Base-by-base conservation (phyloP, 345 rosid genomes). In the Dipteronia dyeriana region DNA sequence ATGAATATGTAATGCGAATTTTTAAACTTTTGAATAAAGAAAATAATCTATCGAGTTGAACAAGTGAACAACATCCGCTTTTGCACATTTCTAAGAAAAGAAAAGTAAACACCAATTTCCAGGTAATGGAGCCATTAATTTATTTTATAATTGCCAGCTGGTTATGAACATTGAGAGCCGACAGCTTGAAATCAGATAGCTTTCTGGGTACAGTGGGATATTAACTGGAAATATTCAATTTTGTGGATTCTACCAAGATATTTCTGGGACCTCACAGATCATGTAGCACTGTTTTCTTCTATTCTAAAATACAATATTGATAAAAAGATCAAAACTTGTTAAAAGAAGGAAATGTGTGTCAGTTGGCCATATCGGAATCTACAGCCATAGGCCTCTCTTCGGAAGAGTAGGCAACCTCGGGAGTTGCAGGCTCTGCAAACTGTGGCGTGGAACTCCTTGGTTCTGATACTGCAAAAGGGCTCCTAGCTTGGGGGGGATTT, bases 311-410 rank as follows among this genome's bases (percentile, higher is more conserved):
- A 8, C 56, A 1, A 68, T n/a, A 17, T 4, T 8, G 7, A n/a
- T 11, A 41, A 66, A 11, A 45, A 66, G 16, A 45, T 2, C 3
- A 68, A 7, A 16, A 71, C 34, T 19, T 3, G 31, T 1, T 7
- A 73, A 41, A 11, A 0, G 34, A 31, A 31, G 34, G 38, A 34
- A 34, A 34, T 34, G 38, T 34, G 4, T 34, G 69, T 82, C 79
- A 85, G 53, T 83, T 76, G n/a, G 73, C 73, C 83, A 85, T 75
- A 57, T 85, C 88, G 45, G 86, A 45, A 81, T 90, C 95, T 39
- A 82, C 78, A 64, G 88, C 72, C 84, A 82, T 63, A 25, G 85
- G 71, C 79, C 82, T 87, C 45, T 80, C 87, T 74, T 86, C 88
- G 16, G 88, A 76, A 41, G 84, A 63, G 68, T 81, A 82, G 45